These are phyloP conservation scores for Spirogloea muscicola DNA, from an alignment of 139 green algal species.

Conservation along the genomic window DNA sequence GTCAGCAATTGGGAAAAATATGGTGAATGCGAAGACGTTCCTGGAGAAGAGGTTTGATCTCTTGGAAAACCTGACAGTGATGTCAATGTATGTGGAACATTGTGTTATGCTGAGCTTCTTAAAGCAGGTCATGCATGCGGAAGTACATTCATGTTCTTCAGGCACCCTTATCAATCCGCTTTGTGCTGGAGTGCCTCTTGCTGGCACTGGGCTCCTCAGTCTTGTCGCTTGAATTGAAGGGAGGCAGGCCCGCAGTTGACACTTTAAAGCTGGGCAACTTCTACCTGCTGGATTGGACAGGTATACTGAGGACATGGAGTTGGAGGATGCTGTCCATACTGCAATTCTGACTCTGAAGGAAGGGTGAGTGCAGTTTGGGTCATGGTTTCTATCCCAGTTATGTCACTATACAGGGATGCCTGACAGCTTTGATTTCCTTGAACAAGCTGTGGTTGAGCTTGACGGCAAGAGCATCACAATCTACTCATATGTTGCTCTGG, in stretches of 20 bases:
- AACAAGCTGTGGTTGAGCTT: neutral
- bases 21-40: conserved; percentile 86
- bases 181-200: too few species aligned
- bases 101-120: too few species aligned
- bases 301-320: conserved; percentile 95
- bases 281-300: neutral
- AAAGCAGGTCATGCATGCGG: neutral
- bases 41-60: conserved; percentile 62
- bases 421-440: neutral
- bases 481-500: neutral
- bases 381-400: neutral
- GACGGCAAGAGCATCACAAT: neutral
- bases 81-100: too few species aligned
- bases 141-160: neutral
- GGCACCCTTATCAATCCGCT: too few species aligned
- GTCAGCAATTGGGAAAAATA: conserved; percentile 98
- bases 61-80: too few species aligned
- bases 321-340: conserved; percentile 98
- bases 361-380: conserved; percentile 28
- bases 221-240: too few species aligned
- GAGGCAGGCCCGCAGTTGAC: too few species aligned
- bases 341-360: conserved; percentile 96
- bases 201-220: too few species aligned
- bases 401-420: neutral
- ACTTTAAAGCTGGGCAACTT: too few species aligned